Base-by-base conservation (phyloP, 495 filamentous ascomycete species). In the Baudoinia panamericana region DNA sequence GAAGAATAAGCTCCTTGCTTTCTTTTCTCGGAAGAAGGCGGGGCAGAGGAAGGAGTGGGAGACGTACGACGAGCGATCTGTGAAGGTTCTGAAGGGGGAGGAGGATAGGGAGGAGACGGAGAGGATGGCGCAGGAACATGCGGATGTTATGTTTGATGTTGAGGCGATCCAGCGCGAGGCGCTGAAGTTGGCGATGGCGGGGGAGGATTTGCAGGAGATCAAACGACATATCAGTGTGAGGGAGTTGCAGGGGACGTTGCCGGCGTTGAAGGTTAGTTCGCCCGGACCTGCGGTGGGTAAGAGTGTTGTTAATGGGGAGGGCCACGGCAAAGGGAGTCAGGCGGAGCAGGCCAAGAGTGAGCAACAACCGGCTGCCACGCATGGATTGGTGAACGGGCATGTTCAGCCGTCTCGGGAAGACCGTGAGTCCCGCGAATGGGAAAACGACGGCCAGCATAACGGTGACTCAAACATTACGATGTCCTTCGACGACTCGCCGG, bases 11-110 rank as follows among this genome's bases (percentile, higher is more conserved):
- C 75, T 93, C 15, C 36, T 32, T 24, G 31, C 38, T 10, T 34
- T 47, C 24, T 52, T 52, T 35, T 22, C 26, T 1, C 37, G 48
- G 12, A 77, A 77, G 46, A 82, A 76, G 37, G 88, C 86, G 57
- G 58, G 71, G 37, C 70, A 68, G 5, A 69, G 82, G 55, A 88
- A 87, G 65, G 86, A 81, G 28, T 99, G 90, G 90, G 90, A 99
- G 56, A 83, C 80, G 2, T 99, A 99, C 54, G 80, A 93, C 48
- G 67, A 77, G 50, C 65, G 45, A 43, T 58, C 41, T 5, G 52
- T 50, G 34, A 54, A 48, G 20, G 43, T 39, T 17, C 36, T 39
- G 1, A 46, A 55, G 8, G 48, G 34, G 26, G 57, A 60, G 4
- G 62, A 67, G 29, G 63, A 71, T 15, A n/a, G n/a, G n/a, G 60